These are phyloP conservation scores for Dothideomycetes sp. DNA, from an alignment of 2,329 filamentous ascomycete species.

Conservation along the genomic window DNA sequence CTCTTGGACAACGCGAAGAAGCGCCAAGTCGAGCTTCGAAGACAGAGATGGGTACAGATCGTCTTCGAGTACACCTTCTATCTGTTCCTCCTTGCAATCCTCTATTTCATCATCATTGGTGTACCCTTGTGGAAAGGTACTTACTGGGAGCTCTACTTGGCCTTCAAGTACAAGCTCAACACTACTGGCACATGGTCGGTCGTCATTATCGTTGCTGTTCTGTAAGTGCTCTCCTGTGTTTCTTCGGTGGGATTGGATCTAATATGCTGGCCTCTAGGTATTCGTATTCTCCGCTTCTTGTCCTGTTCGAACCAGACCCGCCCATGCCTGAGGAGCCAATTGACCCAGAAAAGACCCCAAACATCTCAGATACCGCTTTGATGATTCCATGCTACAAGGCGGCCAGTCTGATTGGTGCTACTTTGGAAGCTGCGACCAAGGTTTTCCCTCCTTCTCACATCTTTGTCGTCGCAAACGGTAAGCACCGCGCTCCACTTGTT, in stretches of 20 bases:
- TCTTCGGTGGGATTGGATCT: neutral
- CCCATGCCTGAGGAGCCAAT: conserved; percentile 22
- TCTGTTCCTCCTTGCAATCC: conserved; percentile 28
- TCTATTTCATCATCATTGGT: conserved; percentile 41
- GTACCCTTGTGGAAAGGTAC: conserved; percentile 39
- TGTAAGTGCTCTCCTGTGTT: conserved; percentile 5
- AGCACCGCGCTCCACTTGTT: neutral
- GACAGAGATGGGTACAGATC: conserved; percentile 28
- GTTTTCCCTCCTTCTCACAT: conserved; percentile 39
- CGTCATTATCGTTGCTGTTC: conserved; percentile 28
- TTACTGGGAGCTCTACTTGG: conserved; percentile 34
- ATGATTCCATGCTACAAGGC: conserved; percentile 43
- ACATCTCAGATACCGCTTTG: conserved; percentile 31
- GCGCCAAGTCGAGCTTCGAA: conserved; percentile 16
- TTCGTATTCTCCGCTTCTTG: conserved; percentile 23
- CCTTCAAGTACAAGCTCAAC: conserved; percentile 32
- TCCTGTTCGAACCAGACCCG: conserved; percentile 28
- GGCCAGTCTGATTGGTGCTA: conserved; percentile 32
- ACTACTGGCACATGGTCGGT: conserved; percentile 28
- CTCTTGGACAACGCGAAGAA: conserved; percentile 20
- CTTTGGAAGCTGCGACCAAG: conserved; percentile 37
- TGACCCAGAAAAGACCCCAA: conserved; percentile 17
- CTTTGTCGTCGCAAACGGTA: conserved; percentile 41
- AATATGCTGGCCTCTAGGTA: conserved; percentile 14
- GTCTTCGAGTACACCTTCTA: conserved; percentile 34